Evolutionary conservation across 305 asterid species (phyloP).

Genomic region (Striga hermonthica): DNA sequence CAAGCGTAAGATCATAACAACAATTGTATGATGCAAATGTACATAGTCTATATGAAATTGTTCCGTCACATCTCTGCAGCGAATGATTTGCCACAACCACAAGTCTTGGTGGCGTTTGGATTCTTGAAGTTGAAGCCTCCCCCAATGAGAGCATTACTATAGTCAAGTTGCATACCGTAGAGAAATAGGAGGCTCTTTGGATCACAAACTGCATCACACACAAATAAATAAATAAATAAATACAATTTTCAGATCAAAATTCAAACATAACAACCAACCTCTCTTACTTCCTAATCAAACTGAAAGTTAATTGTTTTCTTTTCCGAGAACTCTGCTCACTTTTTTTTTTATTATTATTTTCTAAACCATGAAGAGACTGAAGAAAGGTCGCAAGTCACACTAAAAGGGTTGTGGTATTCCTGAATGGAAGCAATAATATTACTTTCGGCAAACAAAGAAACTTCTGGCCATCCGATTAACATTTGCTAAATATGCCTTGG

Average conservation of each 20-base stretch:
- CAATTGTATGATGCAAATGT: constrained; percentile 6
- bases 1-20: not conserved
- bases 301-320: no score
- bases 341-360: no score
- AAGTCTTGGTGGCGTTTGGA: constrained; percentile 94
- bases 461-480: no score
- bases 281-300: no score
- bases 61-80: constrained; percentile 67
- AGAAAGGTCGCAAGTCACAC: no score
- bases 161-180: constrained; percentile 90
- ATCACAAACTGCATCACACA: constrained; percentile 71
- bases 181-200: constrained; percentile 89
- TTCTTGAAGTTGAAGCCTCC: constrained; percentile 94
- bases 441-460: no score
- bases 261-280: not conserved
- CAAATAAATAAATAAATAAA: not conserved
- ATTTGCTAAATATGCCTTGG: no score
- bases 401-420: no score
- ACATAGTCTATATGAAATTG: constrained; percentile 16
- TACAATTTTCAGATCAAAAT: constrained; percentile 13
- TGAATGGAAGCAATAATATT: no score
- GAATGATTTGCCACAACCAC: constrained; percentile 96
- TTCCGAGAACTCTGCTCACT: no score
- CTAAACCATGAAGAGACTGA: no score
- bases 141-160: constrained; percentile 90